Percentiles rank a stretch among this genome's conserved stretches.
phyloP scores from a whole-genome alignment of 2,329 filamentous ascomycete species.

The Metarhizium brunneum region DNA sequence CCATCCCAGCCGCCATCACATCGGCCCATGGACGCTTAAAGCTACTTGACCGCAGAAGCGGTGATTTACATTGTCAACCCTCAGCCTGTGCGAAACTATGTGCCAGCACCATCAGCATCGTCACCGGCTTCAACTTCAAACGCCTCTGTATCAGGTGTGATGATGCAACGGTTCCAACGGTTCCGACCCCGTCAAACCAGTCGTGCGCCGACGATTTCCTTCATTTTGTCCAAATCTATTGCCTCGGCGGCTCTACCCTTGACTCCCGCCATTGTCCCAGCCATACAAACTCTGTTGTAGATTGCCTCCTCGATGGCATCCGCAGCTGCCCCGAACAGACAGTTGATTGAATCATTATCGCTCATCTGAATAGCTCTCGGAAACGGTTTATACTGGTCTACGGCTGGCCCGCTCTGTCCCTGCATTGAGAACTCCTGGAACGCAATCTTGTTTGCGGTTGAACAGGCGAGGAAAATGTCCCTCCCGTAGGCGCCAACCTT shows the following conservation, averaged over 20 bases:
- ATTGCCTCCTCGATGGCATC: conserved; percentile 59
- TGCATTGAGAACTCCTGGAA: conserved; percentile 20
- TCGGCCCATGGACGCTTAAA: no score
- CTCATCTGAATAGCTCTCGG: conserved; percentile 23
- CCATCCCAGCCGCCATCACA: no score
- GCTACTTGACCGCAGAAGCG: no score
- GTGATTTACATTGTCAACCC: not conserved
- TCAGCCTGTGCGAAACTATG: no score
- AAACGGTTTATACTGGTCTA: conserved; percentile 11
- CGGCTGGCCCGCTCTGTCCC: conserved; percentile 6
- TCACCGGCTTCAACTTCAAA: not conserved
- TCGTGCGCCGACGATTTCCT: conserved; percentile 34
- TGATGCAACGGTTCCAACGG: not conserved
- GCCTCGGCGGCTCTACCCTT: conserved; percentile 39
- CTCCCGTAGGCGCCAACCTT: conserved; percentile 53
- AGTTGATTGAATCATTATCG: conserved; percentile 51
- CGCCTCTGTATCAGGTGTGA: not conserved
- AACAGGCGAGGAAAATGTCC: conserved; percentile 59
- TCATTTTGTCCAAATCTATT: conserved; percentile 36
- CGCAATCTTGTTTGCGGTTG: conserved; percentile 44
- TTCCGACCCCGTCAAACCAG: conserved; percentile 6
- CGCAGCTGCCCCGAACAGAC: conserved; percentile 50
- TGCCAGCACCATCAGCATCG: no score
- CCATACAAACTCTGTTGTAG: conserved; percentile 53
- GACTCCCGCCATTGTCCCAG: conserved; percentile 47